Evolutionary conservation across 495 filamentous ascomycete genomes (phyloP).

Genomic region (Aspergillus saccharolyticus): DNA sequence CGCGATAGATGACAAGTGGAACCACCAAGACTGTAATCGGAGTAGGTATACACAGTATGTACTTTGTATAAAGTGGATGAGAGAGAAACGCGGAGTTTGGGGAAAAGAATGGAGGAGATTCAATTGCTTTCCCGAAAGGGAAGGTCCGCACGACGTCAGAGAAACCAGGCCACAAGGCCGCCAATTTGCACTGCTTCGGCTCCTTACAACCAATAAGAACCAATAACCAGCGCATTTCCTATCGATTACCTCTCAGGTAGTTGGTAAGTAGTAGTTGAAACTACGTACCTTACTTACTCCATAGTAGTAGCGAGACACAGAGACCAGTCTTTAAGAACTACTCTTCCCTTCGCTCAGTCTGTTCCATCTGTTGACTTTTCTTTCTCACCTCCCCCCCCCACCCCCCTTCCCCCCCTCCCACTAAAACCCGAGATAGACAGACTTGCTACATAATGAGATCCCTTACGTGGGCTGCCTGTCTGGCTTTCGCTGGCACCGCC

Average conservation of each 20-base stretch:
- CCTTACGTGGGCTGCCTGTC: slow-evolving; percentile 19
- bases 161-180: slow-evolving; percentile 18
- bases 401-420: slow-evolving; percentile 22
- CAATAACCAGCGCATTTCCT: slow-evolving; percentile 3
- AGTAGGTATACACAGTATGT: no score
- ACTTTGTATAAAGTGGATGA: no score
- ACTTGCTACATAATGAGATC: slow-evolving; percentile 18
- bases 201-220: neutral
- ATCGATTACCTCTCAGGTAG: slow-evolving; percentile 17
- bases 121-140: slow-evolving; percentile 32
- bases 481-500: slow-evolving; percentile 35
- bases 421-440: neutral
- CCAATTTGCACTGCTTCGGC: neutral
- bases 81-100: no score
- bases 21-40: no score
- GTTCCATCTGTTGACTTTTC: slow-evolving; percentile 9
- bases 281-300: no score
- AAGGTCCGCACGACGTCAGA: slow-evolving; percentile 42
- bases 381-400: slow-evolving; percentile 15
- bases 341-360: neutral
- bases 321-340: no score
- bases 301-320: no score
- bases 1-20: no score
- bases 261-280: no score
- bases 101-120: slow-evolving; percentile 1